Percentiles rank a stretch among this genome's conserved stretches.
These are phyloP conservation scores for Xerocomellus dryophilus DNA, from an alignment of 768 basidiomycete species.

Conservation along the genomic window DNA sequence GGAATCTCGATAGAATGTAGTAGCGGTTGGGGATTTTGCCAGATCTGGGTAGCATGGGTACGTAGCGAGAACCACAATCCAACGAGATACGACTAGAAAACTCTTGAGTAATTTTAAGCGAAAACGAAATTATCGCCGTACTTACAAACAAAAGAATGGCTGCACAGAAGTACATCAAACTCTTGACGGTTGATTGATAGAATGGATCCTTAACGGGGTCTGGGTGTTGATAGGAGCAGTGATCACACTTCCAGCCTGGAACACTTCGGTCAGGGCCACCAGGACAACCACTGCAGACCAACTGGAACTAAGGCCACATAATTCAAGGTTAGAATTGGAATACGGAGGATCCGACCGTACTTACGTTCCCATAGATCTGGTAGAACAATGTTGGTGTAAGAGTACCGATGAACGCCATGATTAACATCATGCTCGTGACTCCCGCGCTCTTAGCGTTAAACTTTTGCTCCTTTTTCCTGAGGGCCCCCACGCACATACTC, in stretches of 20 bases:
- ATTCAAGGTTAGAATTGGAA: slow-evolving; percentile 10
- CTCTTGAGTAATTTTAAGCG: slow-evolving; percentile 3
- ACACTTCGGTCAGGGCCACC: slow-evolving; percentile 19
- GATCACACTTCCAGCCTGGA: slow-evolving; percentile 76
- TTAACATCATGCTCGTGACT: slow-evolving; percentile 98
- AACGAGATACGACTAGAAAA: slow-evolving; percentile 82
- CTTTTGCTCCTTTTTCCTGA: slow-evolving; percentile 89
- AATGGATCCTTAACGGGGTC: slow-evolving; percentile 93
- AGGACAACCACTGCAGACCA: slow-evolving; percentile 82
- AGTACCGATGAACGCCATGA: slow-evolving; percentile 98
- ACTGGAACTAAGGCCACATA: slow-evolving; percentile 62
- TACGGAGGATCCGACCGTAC: slow-evolving; percentile 32
- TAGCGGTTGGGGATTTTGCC: slow-evolving; percentile 94
- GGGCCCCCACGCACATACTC: slow-evolving; percentile 90
- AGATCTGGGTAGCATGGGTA: slow-evolving; percentile 97
- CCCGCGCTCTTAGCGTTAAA: slow-evolving; percentile 99
- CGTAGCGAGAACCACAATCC: slow-evolving; percentile 98
- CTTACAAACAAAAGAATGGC: slow-evolving; percentile 84
- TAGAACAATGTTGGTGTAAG: slow-evolving; percentile 96
- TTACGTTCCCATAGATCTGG: slow-evolving; percentile 94
- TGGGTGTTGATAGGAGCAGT: slow-evolving; percentile 93
- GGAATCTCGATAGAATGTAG: slow-evolving; percentile 65
- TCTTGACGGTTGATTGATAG: slow-evolving; percentile 93
- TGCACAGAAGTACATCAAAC: slow-evolving; percentile 95
- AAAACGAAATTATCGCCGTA: slow-evolving; percentile 14